phyloP scores from a whole-genome alignment of 2,329 filamentous ascomycete genomes.

The Lecanicillium sp. region DNA sequence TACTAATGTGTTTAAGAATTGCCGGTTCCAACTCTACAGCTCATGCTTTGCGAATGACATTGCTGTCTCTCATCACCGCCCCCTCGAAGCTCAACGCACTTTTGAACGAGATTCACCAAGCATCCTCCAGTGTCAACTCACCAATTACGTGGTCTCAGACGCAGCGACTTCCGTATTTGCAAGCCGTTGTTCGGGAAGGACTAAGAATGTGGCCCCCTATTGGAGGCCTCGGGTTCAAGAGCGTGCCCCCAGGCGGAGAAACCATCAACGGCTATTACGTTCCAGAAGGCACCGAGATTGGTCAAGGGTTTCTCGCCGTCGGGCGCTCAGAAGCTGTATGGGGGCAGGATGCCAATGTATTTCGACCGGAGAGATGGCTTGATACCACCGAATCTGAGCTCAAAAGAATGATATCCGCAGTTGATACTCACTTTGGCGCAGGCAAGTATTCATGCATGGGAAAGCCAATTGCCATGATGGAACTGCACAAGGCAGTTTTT shows the following conservation, averaged over 20 bases:
- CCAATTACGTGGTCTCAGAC: constrained; percentile 37
- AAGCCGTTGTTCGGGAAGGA: constrained; percentile 48
- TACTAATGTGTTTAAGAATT: constrained; percentile 28
- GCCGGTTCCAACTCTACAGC: constrained; percentile 54
- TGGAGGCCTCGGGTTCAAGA: constrained; percentile 42
- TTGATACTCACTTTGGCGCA: constrained; percentile 37
- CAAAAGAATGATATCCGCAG: constrained; percentile 24
- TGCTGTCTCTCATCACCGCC: constrained; percentile 42
- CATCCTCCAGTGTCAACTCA: constrained; percentile 26
- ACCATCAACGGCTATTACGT: constrained; percentile 42
- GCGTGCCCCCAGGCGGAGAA: constrained; percentile 42
- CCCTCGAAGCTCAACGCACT: constrained; percentile 31
- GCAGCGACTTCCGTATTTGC: constrained; percentile 43
- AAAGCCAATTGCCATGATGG: constrained; percentile 37
- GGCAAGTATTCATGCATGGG: constrained; percentile 38
- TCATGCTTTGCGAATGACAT: constrained; percentile 39
- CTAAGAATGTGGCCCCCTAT: constrained; percentile 49
- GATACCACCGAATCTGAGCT: constrained; percentile 22
- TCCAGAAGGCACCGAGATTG: constrained; percentile 43
- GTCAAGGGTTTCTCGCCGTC: constrained; percentile 46
- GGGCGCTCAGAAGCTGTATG: constrained; percentile 39
- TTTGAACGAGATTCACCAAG: constrained; percentile 33
- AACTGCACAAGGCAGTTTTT: constrained; percentile 38
- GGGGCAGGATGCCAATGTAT: constrained; percentile 42
- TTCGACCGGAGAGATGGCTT: constrained; percentile 47